Percentiles rank a stretch among this genome's conserved stretches.
Evolutionary conservation across 148 eudicot species (phyloP).

Genomic region (Nyssa sinensis): DNA sequence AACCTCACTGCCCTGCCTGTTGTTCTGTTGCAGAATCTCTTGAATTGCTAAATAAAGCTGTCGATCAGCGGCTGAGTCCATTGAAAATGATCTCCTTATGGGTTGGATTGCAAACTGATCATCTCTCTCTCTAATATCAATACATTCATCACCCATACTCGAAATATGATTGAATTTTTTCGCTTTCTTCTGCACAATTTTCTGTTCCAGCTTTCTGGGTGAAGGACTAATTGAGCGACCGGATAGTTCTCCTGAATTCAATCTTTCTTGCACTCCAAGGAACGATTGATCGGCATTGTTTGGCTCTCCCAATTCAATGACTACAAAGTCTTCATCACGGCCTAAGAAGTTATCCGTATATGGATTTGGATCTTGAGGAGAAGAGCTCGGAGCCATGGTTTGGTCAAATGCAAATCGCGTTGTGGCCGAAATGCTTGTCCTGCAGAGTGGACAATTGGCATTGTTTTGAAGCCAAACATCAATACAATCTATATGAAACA

Average conservation of each 20-base stretch:
- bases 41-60: conserved; percentile 59
- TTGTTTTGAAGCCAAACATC: conserved; percentile 88
- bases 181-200: conserved; percentile 10
- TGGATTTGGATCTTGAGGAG: conserved; percentile 19
- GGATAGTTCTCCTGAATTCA: conserved; percentile 18
- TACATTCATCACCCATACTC: conserved; percentile 80
- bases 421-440: conserved; percentile 55
- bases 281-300: conserved; percentile 29
- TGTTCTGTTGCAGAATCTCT: conserved; percentile 25
- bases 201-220: conserved; percentile 15
- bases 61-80: conserved; percentile 66
- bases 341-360: conserved; percentile 18
- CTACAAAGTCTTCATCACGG: conserved; percentile 63
- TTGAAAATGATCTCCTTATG: conserved; percentile 74
- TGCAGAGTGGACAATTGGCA: conserved; percentile 81
- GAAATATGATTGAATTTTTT: conserved; percentile 18
- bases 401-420: conserved; percentile 15
- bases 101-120: conserved; percentile 52
- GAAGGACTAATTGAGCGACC: conserved; percentile 4
- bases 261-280: conserved; percentile 21
- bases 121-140: conserved; percentile 48
- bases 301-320: conserved; percentile 56
- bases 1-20: conserved; percentile 23
- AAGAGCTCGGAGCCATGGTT: conserved; percentile 12
- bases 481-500: conserved; percentile 87